Evolutionary conservation across 2,329 filamentous ascomycete species (phyloP).

Genomic region (Aspergillus sp.): DNA sequence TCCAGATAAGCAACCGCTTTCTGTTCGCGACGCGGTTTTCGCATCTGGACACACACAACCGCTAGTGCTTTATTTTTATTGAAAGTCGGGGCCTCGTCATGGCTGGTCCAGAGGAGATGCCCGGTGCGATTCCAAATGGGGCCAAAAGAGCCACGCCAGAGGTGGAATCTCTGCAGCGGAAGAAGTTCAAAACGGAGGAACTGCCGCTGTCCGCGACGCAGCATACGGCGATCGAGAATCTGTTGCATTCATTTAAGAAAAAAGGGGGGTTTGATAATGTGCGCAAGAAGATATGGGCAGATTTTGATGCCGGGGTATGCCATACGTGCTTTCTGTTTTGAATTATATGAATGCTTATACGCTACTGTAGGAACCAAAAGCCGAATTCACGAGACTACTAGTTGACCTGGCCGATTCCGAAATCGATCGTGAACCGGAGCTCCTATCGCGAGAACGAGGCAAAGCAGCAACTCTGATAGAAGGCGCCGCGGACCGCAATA

Average conservation of each 20-base stretch:
- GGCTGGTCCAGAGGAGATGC: slow-evolving; percentile 25
- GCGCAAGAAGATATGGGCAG: slow-evolving; percentile 53
- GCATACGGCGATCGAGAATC: slow-evolving; percentile 50
- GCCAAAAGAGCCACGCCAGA: slow-evolving; percentile 24
- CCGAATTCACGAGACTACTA: slow-evolving; percentile 44
- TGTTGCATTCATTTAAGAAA: slow-evolving; percentile 58
- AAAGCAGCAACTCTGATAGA: slow-evolving; percentile 57
- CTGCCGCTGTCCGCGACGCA: slow-evolving; percentile 52
- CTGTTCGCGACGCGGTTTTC: background rate
- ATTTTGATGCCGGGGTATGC: slow-evolving; percentile 49
- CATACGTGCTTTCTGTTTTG: slow-evolving; percentile 1
- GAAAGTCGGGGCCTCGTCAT: slow-evolving; percentile 13
- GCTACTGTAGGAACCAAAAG: slow-evolving; percentile 42
- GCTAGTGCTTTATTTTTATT: background rate
- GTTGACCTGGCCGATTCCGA: slow-evolving; percentile 51
- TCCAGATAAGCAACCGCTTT: background rate
- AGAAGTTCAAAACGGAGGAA: slow-evolving; percentile 53
- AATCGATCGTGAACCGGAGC: slow-evolving; percentile 54
- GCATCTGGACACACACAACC: background rate
- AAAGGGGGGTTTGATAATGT: slow-evolving; percentile 57
- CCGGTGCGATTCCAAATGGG: slow-evolving; percentile 18
- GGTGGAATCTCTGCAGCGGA: slow-evolving; percentile 28
- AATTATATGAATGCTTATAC: background rate
- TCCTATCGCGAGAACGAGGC: slow-evolving; percentile 53
- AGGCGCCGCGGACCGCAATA: slow-evolving; percentile 55